A percentile compares a stretch with the other conserved stretches of the same genome.
Evolutionary conservation across 1,284 basidiomycete species (phyloP).

Genomic region (Tilletiopsis washingtonensis): DNA sequence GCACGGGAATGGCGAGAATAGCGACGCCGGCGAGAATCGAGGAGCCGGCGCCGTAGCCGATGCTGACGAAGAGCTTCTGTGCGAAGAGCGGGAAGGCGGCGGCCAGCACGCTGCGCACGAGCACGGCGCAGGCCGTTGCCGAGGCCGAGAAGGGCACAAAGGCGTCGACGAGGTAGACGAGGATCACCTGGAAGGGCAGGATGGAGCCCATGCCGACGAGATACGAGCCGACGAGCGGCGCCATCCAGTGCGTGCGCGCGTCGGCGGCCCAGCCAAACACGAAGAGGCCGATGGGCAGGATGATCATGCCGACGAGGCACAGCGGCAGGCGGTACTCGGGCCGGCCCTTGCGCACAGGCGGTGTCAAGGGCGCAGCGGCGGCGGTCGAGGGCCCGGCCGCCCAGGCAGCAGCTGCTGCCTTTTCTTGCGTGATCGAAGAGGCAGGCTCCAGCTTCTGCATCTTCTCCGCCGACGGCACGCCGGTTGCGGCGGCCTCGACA

Average conservation of each 20-base stretch:
- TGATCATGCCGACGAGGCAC: conserved; percentile 50
- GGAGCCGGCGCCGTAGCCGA: conserved; percentile 51
- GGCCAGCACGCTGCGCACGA: conserved; percentile 47
- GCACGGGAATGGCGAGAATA: conserved; percentile 49
- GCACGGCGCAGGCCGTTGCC: conserved; percentile 47
- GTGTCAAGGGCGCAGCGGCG: not conserved
- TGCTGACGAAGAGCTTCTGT: conserved; percentile 48
- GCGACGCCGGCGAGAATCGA: conserved; percentile 49
- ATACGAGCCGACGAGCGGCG: conserved; percentile 30
- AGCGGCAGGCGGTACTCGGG: conserved; percentile 47
- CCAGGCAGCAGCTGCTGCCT: conserved; percentile 1
- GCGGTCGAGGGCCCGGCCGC: not conserved
- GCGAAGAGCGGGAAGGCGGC: conserved; percentile 50
- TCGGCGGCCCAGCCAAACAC: conserved; percentile 44
- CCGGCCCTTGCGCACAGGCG: conserved; percentile 15
- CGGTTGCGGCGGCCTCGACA: not conserved
- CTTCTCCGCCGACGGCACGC: not conserved
- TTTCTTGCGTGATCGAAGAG: too few species aligned
- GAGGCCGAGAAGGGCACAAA: conserved; percentile 52
- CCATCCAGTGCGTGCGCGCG: conserved; percentile 21
- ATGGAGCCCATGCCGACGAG: conserved; percentile 39
- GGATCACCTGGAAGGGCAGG: conserved; percentile 50
- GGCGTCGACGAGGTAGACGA: conserved; percentile 50
- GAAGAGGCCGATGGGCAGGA: conserved; percentile 50
- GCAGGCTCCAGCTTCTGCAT: too few species aligned